Evolutionary conservation across 306 rosid genomes (phyloP).

Genomic region (Biancaea sappan): DNA sequence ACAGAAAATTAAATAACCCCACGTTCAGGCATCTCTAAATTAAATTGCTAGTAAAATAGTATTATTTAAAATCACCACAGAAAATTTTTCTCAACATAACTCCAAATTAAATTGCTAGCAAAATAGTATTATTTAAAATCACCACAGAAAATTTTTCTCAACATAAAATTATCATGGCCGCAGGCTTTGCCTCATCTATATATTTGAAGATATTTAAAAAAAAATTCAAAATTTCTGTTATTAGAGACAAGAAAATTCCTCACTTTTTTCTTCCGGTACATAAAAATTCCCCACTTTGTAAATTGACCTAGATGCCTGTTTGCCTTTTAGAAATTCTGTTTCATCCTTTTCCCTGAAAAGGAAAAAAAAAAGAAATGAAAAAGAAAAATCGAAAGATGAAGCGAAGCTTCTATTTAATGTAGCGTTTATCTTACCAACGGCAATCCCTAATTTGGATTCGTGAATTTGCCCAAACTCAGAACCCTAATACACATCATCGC

Average conservation of each 20-base stretch:
- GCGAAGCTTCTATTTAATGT: slow-evolving; percentile 7
- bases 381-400: neutral
- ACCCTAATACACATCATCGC: slow-evolving; percentile 46
- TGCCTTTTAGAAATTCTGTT: neutral
- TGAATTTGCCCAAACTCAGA: slow-evolving; percentile 28
- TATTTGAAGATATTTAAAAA: neutral
- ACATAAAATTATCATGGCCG: neutral
- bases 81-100: neutral
- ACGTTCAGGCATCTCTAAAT: too few species aligned
- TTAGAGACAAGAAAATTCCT: neutral
- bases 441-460: slow-evolving; percentile 20
- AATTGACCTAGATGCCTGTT: neutral
- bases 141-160: neutral
- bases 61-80: neutral
- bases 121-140: too few species aligned
- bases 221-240: neutral
- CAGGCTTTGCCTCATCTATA: neutral
- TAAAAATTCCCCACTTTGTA: neutral
- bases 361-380: neutral
- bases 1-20: neutral
- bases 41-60: too few species aligned
- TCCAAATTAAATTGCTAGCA: too few species aligned
- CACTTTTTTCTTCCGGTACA: neutral
- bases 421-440: slow-evolving; percentile 17
- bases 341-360: neutral